These are phyloP conservation scores for Myxozyma neotropica DNA, from an alignment of 805 yeast genomes.

Conservation along the genomic window DNA sequence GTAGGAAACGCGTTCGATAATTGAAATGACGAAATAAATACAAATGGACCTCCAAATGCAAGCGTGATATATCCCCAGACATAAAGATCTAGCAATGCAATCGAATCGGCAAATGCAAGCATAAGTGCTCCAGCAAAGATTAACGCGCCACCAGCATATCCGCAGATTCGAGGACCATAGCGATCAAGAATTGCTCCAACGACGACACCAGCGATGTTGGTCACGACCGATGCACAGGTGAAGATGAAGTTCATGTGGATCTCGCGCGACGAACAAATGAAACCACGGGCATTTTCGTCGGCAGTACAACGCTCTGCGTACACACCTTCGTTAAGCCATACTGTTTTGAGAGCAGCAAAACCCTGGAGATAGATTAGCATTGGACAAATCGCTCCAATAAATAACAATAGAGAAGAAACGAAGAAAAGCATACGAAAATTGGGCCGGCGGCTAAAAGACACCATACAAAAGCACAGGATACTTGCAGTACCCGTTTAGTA, in stretches of 20 bases:
- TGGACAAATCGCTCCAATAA: too few species aligned
- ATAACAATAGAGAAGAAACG: not conserved
- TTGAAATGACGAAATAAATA: slow-evolving; percentile 86
- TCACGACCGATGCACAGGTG: slow-evolving; percentile 81
- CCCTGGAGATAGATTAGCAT: slow-evolving; percentile 49
- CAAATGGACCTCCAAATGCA: slow-evolving; percentile 94
- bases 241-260: slow-evolving; percentile 78
- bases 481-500: slow-evolving; percentile 52
- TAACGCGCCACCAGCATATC: slow-evolving; percentile 67
- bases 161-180: slow-evolving; percentile 80
- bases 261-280: slow-evolving; percentile 73
- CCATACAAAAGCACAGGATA: slow-evolving; percentile 77
- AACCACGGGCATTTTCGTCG: slow-evolving; percentile 35
- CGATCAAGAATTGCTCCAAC: slow-evolving; percentile 80
- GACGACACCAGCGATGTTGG: slow-evolving; percentile 78
- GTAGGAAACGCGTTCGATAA: slow-evolving; percentile 84
- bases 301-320: slow-evolving; percentile 63
- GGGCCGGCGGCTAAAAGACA: slow-evolving; percentile 92
- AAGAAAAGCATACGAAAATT: slow-evolving; percentile 57
- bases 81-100: slow-evolving; percentile 60
- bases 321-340: slow-evolving; percentile 74
- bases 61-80: slow-evolving; percentile 70
- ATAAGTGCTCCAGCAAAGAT: slow-evolving; percentile 58
- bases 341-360: slow-evolving; percentile 90
- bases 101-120: slow-evolving; percentile 47